Evolutionary conservation across 2,329 filamentous ascomycete genomes (phyloP), one percentile per base, ranked within the genome.

Genomic region (Sporothrix luriei): DNA sequence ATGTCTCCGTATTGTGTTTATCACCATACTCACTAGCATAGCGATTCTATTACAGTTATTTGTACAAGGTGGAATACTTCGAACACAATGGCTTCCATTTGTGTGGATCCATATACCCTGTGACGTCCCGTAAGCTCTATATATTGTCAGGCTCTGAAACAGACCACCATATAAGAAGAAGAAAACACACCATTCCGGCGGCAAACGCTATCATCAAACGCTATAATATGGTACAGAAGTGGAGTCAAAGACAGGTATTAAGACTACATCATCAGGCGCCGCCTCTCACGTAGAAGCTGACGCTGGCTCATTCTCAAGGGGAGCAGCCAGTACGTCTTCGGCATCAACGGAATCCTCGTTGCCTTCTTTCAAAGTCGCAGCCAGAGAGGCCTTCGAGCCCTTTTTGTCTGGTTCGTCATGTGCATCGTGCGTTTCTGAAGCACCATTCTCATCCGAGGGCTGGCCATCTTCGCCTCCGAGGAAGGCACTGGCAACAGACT

Each of bases 401-500:
- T 29, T 49, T 29, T 4, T 19, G 26, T 52, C 62, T 5, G n/a
- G 24, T 26, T 54, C 55, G n/a, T 13, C 64, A n/a, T 62, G 51
- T 29, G n/a, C n/a, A 26, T 46, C 54, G 14, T 11, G 38, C 14
- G 40, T 9, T 24, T 62, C 57, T 46, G 57, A 4, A 24, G 21
- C 38, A 26, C 21, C 57, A 5, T 62, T 16, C 21, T 29, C 51
- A 14, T 21, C 21, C 3, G 29, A 21, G 24, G 10, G 29, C n/a
- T 57, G 38, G 1, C 59, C 66, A n/a, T 38, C 43, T 11, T 26
- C 40, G 4, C 57, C 68, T 24, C 68, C 64, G 1, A 71, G 26
- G 11, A 71, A 70, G 1, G 71, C 70, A 13, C 66, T 66, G 29
- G 68, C 68, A 21, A 70, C 69, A 7, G 68, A 67, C 54, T 71